These are phyloP conservation scores for Cicer yamashitae DNA, from an alignment of 306 rosid species.

Conservation along the genomic window DNA sequence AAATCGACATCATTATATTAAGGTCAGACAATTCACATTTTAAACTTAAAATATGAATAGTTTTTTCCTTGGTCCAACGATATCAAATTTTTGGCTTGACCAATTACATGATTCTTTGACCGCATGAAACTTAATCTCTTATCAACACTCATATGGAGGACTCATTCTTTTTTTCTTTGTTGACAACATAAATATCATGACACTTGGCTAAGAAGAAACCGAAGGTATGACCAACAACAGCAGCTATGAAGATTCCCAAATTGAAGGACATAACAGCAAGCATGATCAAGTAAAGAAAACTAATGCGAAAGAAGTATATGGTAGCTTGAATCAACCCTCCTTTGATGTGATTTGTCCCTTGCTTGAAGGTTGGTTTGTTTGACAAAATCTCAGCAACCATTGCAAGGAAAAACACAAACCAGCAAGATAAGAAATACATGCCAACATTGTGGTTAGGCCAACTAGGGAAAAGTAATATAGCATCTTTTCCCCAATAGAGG, in stretches of 20 bases:
- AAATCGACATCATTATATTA: not conserved
- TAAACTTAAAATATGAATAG: not conserved
- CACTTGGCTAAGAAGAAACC: slow-evolving; percentile 53
- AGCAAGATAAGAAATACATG: slow-evolving; percentile 60
- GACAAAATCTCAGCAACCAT: slow-evolving; percentile 50
- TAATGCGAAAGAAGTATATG: slow-evolving; percentile 48
- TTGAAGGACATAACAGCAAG: slow-evolving; percentile 78
- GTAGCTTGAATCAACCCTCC: slow-evolving; percentile 46
- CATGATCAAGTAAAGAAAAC: slow-evolving; percentile 65
- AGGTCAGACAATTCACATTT: not conserved
- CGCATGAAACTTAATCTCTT: not conserved
- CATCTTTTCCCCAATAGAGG: slow-evolving; percentile 75
- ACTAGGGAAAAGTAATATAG: slow-evolving; percentile 55
- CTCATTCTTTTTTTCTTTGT: not conserved
- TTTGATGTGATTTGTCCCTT: slow-evolving; percentile 35
- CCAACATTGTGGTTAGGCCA: slow-evolving; percentile 63
- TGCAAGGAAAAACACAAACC: slow-evolving; percentile 60
- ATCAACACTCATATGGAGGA: not conserved
- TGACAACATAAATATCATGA: slow-evolving; percentile 40
- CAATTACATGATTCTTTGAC: not conserved
- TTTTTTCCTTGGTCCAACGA: not conserved
- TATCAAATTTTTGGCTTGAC: not conserved
- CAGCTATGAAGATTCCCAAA: slow-evolving; percentile 66
- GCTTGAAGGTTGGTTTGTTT: slow-evolving; percentile 34
- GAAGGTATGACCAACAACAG: slow-evolving; percentile 65